Evolutionary conservation across 2,329 filamentous ascomycete species (phyloP), one percentile per base, ranked within the genome.

Genomic region (Pseudogymnoascus sp.): DNA sequence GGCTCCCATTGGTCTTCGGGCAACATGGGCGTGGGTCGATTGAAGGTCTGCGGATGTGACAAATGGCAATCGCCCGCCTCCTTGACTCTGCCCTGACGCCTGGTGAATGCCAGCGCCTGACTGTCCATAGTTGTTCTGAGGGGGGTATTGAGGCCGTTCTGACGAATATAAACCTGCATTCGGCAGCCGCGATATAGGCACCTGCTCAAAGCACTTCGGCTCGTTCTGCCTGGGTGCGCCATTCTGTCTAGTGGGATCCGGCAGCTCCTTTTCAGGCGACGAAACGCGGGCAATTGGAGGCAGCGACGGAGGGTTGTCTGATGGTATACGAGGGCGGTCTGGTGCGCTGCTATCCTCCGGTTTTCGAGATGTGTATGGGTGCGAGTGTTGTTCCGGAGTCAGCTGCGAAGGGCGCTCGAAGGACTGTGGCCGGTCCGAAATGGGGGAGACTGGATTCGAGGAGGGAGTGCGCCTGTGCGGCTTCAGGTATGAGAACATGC

Each of bases 291-390:
- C 70, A 38, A 78, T 75, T 33, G 74, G 74, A 33, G 76, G 74
- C 31, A 85, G 73, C 3, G 75, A 77, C 7, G 81, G 81, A 62
- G 83, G 78, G 35, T 78, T 69, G 5, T 61, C 64, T 11, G 68
- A 64, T 31, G 62, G 60, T 23, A 61, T 28, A 13, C 26, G 44
- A 15, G 31, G 31, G 9, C 19, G 2, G 15, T 62, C 23, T 28
- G 28, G 33, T 35, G 61, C 17, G 19, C 62, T 61, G 38, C 36
- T 63, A 11, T 60, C 63, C 64, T 71, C 69, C 63, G 68, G 67
- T 33, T 65, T 66, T 66, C 69, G 67, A 64, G 50, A 44, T 31
- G 17, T 36, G 11, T 67, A 65, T 3, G 71, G 68, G 61, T 73
- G 71, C 13, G 63, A 67, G 64, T 72, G 71, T 59, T 72, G 69